phyloP scores from a whole-genome alignment of 768 basidiomycete genomes.

The Lactarius hengduanensis region DNA sequence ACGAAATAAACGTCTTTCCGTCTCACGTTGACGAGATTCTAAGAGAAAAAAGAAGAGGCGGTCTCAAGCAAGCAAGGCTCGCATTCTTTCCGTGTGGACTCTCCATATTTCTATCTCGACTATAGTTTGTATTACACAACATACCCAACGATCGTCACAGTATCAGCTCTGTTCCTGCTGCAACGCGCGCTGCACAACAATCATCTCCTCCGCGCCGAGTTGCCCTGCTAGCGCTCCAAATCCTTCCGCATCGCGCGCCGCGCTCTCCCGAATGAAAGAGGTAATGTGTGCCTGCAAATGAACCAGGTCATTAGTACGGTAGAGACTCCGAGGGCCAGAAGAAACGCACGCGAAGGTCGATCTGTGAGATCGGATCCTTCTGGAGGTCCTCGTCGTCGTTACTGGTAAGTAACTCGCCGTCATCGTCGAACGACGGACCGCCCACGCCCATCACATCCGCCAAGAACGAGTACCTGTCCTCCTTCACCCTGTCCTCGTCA shows the following conservation, averaged over 20 bases:
- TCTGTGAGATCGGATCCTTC: slow-evolving; percentile 80
- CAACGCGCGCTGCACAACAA: slow-evolving; percentile 52
- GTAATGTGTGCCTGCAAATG: slow-evolving; percentile 59
- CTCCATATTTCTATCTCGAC: background rate
- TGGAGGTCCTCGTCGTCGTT: slow-evolving; percentile 85
- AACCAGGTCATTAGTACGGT: background rate
- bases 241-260: slow-evolving; percentile 55
- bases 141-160: background rate
- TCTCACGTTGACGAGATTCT: background rate
- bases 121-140: background rate
- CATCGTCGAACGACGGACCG: slow-evolving; percentile 72
- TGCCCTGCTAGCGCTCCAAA: slow-evolving; percentile 65
- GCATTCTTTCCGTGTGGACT: no score
- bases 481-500: slow-evolving; percentile 76
- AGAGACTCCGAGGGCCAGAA: background rate
- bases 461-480: slow-evolving; percentile 80
- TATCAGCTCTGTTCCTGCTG: slow-evolving; percentile 23
- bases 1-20: background rate
- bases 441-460: slow-evolving; percentile 80
- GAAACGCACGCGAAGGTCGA: slow-evolving; percentile 68
- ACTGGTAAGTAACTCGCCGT: slow-evolving; percentile 62
- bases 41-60: background rate
- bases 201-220: slow-evolving; percentile 66
- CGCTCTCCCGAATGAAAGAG: slow-evolving; percentile 68
- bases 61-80: no score